These are phyloP conservation scores for Penicillium dipodomyicola DNA, from an alignment of 495 filamentous ascomycete species.

Conservation along the genomic window DNA sequence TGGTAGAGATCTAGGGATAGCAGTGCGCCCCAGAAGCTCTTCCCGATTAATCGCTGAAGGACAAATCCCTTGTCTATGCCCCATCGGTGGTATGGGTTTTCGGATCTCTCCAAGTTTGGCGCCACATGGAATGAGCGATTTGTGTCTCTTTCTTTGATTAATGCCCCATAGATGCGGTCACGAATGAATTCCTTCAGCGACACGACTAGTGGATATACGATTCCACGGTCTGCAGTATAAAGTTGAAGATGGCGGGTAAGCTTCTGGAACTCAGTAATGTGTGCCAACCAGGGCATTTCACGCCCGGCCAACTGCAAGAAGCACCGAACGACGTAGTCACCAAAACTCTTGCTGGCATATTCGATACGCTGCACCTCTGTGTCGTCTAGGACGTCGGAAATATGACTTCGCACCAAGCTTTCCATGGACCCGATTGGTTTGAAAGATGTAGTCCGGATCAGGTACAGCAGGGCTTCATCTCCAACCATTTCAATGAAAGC, in stretches of 20 bases:
- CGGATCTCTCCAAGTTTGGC: slow-evolving; percentile 5
- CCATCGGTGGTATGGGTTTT: slow-evolving; percentile 6
- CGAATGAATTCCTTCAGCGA: slow-evolving; percentile 34
- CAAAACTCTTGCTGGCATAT: slow-evolving; percentile 49
- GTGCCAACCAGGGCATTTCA: slow-evolving; percentile 45
- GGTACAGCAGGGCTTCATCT: slow-evolving; percentile 42
- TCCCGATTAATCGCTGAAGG: slow-evolving; percentile 37
- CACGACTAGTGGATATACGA: slow-evolving; percentile 18
- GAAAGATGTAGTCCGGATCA: slow-evolving; percentile 16
- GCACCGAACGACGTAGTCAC: slow-evolving; percentile 31
- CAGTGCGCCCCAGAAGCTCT: slow-evolving; percentile 34
- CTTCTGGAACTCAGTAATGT: slow-evolving; percentile 29
- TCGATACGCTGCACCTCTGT: slow-evolving; percentile 47
- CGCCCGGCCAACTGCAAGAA: slow-evolving; percentile 37
- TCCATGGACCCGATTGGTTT: slow-evolving; percentile 19
- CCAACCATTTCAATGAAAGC: slow-evolving; percentile 50
- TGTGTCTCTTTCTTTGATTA: slow-evolving; percentile 11
- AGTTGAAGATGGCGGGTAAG: slow-evolving; percentile 14
- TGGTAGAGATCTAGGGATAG: not conserved
- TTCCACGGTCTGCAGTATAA: slow-evolving; percentile 6
- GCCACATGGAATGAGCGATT: slow-evolving; percentile 10
- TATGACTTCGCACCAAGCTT: slow-evolving; percentile 20
- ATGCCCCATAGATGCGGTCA: slow-evolving; percentile 21
- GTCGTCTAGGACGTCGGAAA: slow-evolving; percentile 40
- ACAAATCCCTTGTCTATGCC: not conserved